Percentiles rank a stretch among this genome's conserved stretches.
Conservation (phyloP, 1,284 basidiomycete species). For the Leccinum pallidistipes region DNA sequence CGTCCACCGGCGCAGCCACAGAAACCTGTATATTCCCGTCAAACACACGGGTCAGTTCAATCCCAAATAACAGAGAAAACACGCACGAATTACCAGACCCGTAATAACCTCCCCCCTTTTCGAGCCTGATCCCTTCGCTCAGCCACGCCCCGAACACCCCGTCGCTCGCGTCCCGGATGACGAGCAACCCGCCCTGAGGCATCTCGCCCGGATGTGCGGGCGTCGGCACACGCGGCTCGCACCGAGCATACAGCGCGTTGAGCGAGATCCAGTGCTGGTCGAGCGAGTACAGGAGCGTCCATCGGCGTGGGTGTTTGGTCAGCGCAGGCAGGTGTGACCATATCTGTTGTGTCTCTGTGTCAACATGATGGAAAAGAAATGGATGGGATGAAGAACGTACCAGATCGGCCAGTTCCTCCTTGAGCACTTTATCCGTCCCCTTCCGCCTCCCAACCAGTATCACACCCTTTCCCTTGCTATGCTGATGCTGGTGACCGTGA, state of each 20-base stretch:
- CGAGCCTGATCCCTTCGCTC: slow-evolving; percentile 66
- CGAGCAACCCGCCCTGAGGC: slow-evolving; percentile 49
- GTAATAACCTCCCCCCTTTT: slow-evolving; percentile 63
- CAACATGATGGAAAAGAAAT: neutral
- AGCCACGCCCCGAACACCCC: slow-evolving; percentile 80
- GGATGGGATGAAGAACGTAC: slow-evolving; percentile 40
- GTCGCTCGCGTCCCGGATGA: slow-evolving; percentile 61
- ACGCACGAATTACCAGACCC: slow-evolving; percentile 86
- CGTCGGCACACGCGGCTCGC: slow-evolving; percentile 41
- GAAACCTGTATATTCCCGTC: slow-evolving; percentile 41
- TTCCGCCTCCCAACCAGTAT: slow-evolving; percentile 53
- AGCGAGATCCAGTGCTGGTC: slow-evolving; percentile 96
- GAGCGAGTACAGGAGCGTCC: slow-evolving; percentile 89
- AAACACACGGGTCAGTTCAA: neutral
- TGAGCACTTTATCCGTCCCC: slow-evolving; percentile 57
- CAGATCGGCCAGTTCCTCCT: slow-evolving; percentile 53
- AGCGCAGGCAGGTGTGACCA: slow-evolving; percentile 78
- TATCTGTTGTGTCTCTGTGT: slow-evolving; percentile 46
- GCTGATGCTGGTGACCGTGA: neutral
- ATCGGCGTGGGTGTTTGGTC: slow-evolving; percentile 73
- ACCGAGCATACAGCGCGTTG: slow-evolving; percentile 79
- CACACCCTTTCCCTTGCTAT: slow-evolving; percentile 36
- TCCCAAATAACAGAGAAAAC: neutral
- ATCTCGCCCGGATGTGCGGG: slow-evolving; percentile 20
- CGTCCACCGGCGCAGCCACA: slow-evolving; percentile 53